Evolutionary conservation across 768 basidiomycete species (phyloP), one percentile per base, ranked within the genome.

Genomic region (Termitomyces sp.): DNA sequence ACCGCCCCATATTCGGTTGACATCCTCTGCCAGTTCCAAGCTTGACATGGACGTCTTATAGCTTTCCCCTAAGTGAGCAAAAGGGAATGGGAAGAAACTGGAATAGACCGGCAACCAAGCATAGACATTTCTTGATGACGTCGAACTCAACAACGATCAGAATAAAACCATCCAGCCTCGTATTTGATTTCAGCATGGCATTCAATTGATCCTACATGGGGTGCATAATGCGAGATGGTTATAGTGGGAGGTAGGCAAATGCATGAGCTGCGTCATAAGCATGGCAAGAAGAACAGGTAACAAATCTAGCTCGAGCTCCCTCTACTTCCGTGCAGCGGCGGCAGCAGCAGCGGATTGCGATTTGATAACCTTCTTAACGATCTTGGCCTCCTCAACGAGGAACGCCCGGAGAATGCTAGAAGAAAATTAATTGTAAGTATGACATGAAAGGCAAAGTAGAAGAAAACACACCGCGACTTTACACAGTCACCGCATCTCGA

Each of bases 321-420:
- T 68, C 65, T 77, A 77, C 67, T 79, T 78, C 66, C 75, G 73
- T 61, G 70, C 61, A 43, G 71, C 61, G 46, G 71, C 61, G 46
- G 71, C 29, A 29, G 29, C 59, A 47, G 70, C 61, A 44, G 70
- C 59, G 35, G 66, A 69, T 67, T 80, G 92, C 68, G 89, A 88
- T 81, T 97, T 97, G 82, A 98, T 94, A 64, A 98, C 96, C 77
- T 85, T 89, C 88, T 99, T 99, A 70, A 99, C 97, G 66, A 99
- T 98, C 82, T 98, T 98, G 42, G 97, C 97, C 80, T 99, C 97
- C 81, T 98, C 97, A 38, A 99, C 91, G 57, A 99, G 77, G 87
- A 99, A 99, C 60, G 97, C 94, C 56, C 97, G 91, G 64, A 98
- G 88, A 65, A 99, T 95, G 60, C 97, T 98, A 59, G 32, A 61